Base-by-base conservation (phyloP, 2,329 filamentous ascomycete genomes). In the Colletotrichum higginsianum region DNA sequence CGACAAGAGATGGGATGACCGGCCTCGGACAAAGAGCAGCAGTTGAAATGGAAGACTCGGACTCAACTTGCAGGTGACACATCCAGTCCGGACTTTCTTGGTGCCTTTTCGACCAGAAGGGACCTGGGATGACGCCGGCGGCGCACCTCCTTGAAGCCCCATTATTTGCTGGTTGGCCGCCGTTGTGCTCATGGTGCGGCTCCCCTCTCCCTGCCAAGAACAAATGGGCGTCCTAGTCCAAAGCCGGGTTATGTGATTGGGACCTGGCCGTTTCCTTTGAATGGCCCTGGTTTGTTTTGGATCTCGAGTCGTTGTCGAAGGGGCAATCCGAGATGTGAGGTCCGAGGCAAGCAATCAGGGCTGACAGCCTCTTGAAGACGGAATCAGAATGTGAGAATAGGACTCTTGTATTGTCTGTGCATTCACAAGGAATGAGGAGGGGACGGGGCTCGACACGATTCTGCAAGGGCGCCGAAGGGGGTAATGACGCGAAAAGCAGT, bases 11-110 rank as follows among this genome's bases (percentile, higher is more conserved):
- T 26, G 52, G 44, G 18, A 30, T 16, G 55, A 26, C 44, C 21
- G 11, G 23, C 49, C 21, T 16, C 49, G 49, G 49, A 3, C 21
- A 16, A 26, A 7, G 12, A 26, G 13, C 49, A 26, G 21, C 35
- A 11, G 35, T 38, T 38, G 15, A 13, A 30, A 53, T 53, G 60
- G 60, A 42, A 56, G 44, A 16, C 55, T 42, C 63, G 65, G 58
- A 85, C 86, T 74, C 75, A 87, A 72, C 86, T 88, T 88, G 85
- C 87, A 89, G 60, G 87, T 89, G 67, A 86, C 80, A 77, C 87
- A 89, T 16, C 87, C 87, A 8, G 84, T 86, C 63, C 83, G 80
- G 64, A 86, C 84, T 74, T 86, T 86, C 75, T 81, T 83, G 57
- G 79, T 84, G 16, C 84, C 84, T 75, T 84, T 85, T 35, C 80